Conservation (phyloP, 768 basidiomycete genomes). For the Termitomyces sp. region DNA sequence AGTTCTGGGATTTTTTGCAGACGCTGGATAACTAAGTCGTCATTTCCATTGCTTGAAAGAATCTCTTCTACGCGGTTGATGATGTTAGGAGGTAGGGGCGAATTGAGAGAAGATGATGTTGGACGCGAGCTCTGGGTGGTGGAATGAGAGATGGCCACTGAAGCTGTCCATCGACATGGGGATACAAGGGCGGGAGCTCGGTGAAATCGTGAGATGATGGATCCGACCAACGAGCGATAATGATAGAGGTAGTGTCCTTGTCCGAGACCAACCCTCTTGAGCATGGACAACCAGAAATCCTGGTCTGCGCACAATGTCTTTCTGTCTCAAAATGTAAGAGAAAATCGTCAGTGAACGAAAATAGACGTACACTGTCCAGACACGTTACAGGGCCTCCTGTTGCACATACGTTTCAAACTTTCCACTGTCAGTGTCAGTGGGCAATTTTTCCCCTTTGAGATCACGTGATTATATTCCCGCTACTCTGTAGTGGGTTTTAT, state of each 20-base stretch:
- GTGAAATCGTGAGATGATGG: conserved; percentile 10
- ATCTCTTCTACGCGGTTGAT: conserved; percentile 5
- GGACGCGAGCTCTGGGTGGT: background rate
- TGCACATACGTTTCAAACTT: too few species aligned
- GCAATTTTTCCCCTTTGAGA: background rate
- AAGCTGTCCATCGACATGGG: conserved; percentile 7
- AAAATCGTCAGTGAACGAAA: background rate
- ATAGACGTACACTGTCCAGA: conserved; percentile 9
- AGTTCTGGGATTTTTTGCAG: conserved; percentile 17
- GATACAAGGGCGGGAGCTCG: conserved; percentile 1
- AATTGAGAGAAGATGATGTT: background rate
- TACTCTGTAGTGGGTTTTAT: too few species aligned
- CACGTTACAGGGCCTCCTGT: background rate
- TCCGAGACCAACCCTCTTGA: conserved; percentile 55
- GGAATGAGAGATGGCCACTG: background rate
- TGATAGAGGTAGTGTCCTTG: conserved; percentile 51
- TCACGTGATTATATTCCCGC: background rate
- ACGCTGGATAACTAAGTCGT: conserved; percentile 9
- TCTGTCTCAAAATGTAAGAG: background rate
- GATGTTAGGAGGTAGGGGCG: conserved; percentile 6
- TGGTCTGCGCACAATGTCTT: conserved; percentile 15
- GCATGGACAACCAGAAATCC: conserved; percentile 65
- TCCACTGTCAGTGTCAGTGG: too few species aligned
- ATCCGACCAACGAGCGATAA: conserved; percentile 23
- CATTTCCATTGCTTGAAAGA: conserved; percentile 1